Percentiles rank a stretch among this genome's conserved stretches.
phyloP scores from a whole-genome alignment of 495 filamentous ascomycete species.

The Rostrohypoxylon terebratum region DNA sequence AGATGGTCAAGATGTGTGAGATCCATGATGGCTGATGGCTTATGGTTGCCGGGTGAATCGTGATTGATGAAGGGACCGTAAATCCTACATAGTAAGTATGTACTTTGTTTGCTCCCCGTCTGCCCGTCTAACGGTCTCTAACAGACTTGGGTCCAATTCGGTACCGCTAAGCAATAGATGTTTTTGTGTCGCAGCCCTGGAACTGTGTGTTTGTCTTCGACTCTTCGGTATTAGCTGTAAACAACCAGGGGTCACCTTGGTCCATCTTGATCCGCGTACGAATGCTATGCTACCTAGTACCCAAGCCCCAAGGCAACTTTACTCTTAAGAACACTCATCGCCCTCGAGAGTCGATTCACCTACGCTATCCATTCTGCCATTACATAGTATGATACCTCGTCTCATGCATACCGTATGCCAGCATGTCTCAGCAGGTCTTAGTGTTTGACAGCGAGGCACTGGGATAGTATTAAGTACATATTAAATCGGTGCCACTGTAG shows the following conservation, averaged over 20 bases:
- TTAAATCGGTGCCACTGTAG: slow-evolving; percentile 23
- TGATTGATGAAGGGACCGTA: slow-evolving; percentile 30
- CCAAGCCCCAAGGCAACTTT: not conserved
- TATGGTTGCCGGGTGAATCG: slow-evolving; percentile 45
- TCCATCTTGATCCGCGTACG: slow-evolving; percentile 16
- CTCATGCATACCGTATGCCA: not conserved
- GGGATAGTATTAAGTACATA: slow-evolving; percentile 20
- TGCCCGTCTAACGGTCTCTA: too few relatives aligned
- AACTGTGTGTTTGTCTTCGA: slow-evolving; percentile 5
- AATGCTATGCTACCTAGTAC: too few relatives aligned
- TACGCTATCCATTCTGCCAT: not conserved
- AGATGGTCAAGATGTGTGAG: not conserved
- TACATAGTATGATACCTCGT: not conserved
- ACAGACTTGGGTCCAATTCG: slow-evolving; percentile 26
- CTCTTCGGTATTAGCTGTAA: too few relatives aligned
- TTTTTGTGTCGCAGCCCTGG: slow-evolving; percentile 9
- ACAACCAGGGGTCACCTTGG: slow-evolving; percentile 25
- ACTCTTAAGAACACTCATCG: not conserved
- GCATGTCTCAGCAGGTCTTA: slow-evolving; percentile 23
- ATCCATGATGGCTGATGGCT: too few relatives aligned
- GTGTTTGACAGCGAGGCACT: slow-evolving; percentile 10
- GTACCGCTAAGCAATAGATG: slow-evolving; percentile 16
- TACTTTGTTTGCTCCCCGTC: slow-evolving; percentile 24
- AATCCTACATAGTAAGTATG: too few relatives aligned
- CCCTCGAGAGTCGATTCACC: slow-evolving; percentile 8